Percentiles rank a stretch among this genome's conserved stretches.
Conservation (phyloP, 1,284 basidiomycete genomes). For the Volvariella volvacea region DNA sequence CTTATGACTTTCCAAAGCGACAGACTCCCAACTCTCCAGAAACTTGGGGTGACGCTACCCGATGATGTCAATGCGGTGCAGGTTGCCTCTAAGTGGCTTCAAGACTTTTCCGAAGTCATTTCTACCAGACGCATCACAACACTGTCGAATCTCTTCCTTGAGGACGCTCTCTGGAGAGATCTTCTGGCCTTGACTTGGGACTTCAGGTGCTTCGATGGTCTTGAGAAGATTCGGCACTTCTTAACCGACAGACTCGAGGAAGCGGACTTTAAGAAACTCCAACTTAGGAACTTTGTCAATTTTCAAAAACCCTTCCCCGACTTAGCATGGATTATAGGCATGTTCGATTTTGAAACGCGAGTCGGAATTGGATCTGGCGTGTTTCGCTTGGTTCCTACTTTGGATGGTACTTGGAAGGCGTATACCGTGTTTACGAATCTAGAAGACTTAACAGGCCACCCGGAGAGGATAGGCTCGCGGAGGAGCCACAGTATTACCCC, state of each 20-base stretch:
- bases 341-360: constrained; percentile 49
- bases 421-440: constrained; percentile 43
- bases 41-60: constrained; percentile 8
- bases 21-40: constrained; percentile 14
- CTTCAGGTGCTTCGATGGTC: constrained; percentile 51
- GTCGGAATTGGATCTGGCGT: constrained; percentile 45
- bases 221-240: constrained; percentile 31
- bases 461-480: constrained; percentile 36
- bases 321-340: constrained; percentile 45
- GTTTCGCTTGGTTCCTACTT: constrained; percentile 44
- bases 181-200: constrained; percentile 57
- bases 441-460: constrained; percentile 38
- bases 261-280: constrained; percentile 24
- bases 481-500: constrained; percentile 26
- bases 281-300: constrained; percentile 10
- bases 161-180: constrained; percentile 51
- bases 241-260: constrained; percentile 33
- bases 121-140: constrained; percentile 26
- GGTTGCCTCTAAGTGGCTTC: constrained; percentile 40
- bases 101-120: constrained; percentile 26
- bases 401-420: constrained; percentile 43
- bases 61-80: constrained; percentile 28
- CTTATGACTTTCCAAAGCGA: too few relatives aligned
- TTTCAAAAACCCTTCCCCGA: constrained; percentile 43
- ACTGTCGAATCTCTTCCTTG: constrained; percentile 29